Conservation (phyloP, 495 filamentous ascomycete genomes). For the Penicillium macrosclerotiorum region DNA sequence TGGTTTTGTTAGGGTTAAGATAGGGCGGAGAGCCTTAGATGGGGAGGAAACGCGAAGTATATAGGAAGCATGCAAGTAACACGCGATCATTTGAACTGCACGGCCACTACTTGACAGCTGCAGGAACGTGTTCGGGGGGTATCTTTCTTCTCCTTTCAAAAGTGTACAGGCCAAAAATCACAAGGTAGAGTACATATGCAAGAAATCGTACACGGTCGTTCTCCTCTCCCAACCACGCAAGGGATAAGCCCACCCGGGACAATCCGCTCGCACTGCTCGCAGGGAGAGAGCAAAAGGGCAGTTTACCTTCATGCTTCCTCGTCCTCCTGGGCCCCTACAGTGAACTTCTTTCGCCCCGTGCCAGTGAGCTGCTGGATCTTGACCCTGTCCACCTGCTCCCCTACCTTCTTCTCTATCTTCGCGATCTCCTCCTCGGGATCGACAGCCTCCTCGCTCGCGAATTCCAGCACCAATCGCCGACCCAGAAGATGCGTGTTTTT, state of each 20-base stretch:
- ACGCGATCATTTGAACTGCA: conserved; percentile 29
- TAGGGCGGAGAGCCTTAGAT: conserved; percentile 19
- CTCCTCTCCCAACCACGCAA: conserved; percentile 32
- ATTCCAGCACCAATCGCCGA: conserved; percentile 83
- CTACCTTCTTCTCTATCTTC: conserved; percentile 93
- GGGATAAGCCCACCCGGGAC: conserved; percentile 26
- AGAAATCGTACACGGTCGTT: conserved; percentile 30
- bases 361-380: conserved; percentile 83
- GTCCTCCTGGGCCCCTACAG: conserved; percentile 69
- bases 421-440: conserved; percentile 95
- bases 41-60: conserved; percentile 16
- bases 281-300: conserved; percentile 33
- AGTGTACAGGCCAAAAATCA: conserved; percentile 13
- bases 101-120: conserved; percentile 32
- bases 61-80: conserved; percentile 27
- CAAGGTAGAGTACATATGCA: conserved; percentile 22
- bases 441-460: conserved; percentile 76
- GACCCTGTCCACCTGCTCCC: conserved; percentile 81
- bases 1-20: conserved; percentile 19
- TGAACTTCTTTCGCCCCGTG: conserved; percentile 81
- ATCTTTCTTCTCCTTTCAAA: conserved; percentile 24
- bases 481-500: conserved; percentile 92
- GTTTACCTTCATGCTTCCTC: conserved; percentile 51
- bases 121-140: conserved; percentile 44
- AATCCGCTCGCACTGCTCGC: conserved; percentile 29